These are phyloP conservation scores for Juncus effusus DNA, from an alignment of 176 grass and related monocot genomes.

Conservation along the genomic window DNA sequence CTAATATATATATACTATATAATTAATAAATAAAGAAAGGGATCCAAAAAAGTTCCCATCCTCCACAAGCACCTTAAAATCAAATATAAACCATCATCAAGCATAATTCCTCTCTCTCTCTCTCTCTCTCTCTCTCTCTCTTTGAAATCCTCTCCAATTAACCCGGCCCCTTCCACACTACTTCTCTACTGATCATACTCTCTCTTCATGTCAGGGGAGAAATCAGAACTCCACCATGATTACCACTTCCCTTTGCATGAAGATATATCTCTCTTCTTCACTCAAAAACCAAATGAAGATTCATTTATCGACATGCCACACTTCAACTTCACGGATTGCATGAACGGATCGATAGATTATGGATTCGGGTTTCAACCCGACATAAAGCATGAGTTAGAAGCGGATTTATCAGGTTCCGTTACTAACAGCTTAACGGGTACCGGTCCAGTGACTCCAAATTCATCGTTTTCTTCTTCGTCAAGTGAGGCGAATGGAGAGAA, in stretches of 20 bases:
- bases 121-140: conserved; percentile 21
- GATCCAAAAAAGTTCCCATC: conserved; percentile 12
- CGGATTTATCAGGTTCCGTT: neutral
- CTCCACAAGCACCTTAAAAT: neutral
- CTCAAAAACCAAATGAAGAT: conserved; percentile 28
- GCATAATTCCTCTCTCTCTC: conserved; percentile 18
- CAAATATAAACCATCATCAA: conserved; percentile 17
- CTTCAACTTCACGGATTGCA: conserved; percentile 26
- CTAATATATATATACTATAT: neutral
- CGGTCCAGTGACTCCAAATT: conserved; percentile 54
- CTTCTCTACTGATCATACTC: conserved; percentile 14
- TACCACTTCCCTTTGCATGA: conserved; percentile 21
- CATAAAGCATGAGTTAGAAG: conserved; percentile 19
- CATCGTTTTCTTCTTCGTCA: conserved; percentile 65
- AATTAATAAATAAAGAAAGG: conserved; percentile 9
- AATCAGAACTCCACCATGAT: conserved; percentile 20
- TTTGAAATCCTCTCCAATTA: neutral
- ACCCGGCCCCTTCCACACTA: neutral
- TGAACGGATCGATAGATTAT: conserved; percentile 27
- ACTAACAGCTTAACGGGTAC: conserved; percentile 17
- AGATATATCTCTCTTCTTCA: conserved; percentile 28
- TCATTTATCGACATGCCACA: conserved; percentile 11
- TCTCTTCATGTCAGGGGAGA: conserved; percentile 23
- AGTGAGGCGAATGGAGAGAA: conserved; percentile 58
- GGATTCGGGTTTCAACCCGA: conserved; percentile 10